Conservation (phyloP, 208 protist species). For the Acanthamoeba polyphaga region DNA sequence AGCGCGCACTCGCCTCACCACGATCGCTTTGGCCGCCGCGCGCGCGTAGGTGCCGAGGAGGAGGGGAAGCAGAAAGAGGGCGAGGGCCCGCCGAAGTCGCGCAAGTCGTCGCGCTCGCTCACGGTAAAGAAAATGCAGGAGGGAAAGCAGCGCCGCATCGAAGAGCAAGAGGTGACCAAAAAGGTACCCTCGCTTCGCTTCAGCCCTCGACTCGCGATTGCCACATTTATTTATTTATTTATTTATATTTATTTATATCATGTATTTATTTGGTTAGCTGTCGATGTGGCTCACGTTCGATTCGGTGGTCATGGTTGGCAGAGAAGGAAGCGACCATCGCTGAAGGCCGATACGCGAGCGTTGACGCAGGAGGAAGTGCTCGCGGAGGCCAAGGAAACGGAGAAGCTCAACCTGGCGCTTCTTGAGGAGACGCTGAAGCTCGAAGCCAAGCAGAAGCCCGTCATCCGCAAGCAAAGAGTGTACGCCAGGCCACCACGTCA, state of each 20-base stretch:
- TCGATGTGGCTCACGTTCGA: background rate
- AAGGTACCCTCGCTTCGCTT: background rate
- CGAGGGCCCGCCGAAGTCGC: conserved; percentile 50
- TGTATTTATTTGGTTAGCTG: too few relatives aligned
- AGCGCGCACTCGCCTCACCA: background rate
- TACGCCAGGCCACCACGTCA: background rate
- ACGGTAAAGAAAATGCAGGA: conserved; percentile 37
- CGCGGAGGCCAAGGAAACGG: conserved; percentile 61
- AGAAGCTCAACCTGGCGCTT: conserved; percentile 19
- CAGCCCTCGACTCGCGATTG: too few relatives aligned
- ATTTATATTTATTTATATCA: too few relatives aligned
- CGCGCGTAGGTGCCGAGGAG: too few relatives aligned
- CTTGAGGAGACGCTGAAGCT: conserved; percentile 44
- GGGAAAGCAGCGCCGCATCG: conserved; percentile 15
- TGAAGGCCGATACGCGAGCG: conserved; percentile 1
- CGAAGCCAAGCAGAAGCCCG: conserved; percentile 49
- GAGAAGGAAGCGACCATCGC: conserved; percentile 21
- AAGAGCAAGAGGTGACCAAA: conserved; percentile 30
- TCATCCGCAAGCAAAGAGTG: conserved; percentile 45
- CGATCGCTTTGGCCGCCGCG: too few relatives aligned
- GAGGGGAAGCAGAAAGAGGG: conserved; percentile 5
- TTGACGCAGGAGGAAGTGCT: conserved; percentile 69
- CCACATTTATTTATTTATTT: too few relatives aligned
- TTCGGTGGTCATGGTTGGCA: background rate
- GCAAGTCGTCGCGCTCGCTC: conserved; percentile 52